Evolutionary conservation across 225 moss, liverwort and hornwort genomes (phyloP), one percentile per base, ranked within the genome.

Genomic region (Bryoerythrophyllum caledonicum): DNA sequence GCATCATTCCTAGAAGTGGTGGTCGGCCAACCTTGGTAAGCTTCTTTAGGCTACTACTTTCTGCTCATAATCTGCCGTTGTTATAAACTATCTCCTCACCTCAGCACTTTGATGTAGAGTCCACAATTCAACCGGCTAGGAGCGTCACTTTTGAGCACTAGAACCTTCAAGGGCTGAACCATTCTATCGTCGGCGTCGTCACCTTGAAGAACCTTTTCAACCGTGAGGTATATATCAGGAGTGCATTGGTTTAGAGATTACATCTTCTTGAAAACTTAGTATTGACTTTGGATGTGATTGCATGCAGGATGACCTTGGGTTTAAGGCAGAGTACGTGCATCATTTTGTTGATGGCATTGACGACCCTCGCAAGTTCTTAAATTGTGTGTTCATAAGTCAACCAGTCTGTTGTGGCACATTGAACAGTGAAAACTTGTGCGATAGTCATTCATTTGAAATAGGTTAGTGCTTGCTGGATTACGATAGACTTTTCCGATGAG

Each of bases 101-200:
- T 51, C 43, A 55, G 6, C 57, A 44, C 43, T 38, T 43, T 27
- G 14, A 37, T 55, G 4, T 71, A 34, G 74, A 86, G 86, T 84
- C 93, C 38, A 88, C 91, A 41, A 88, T 94, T 51, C 89, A 91
- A 81, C 93, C 93, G 34, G 90, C 91, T 26, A 91, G 93, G 34
- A 94, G 93, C 52, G 93, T 94, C 37, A 94, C 93, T 56, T 94
- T 94, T 65, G 91, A 94, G 79, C 93, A 94, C 79, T 90, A 90
- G 20, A 94, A 94, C 61, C 68, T 94, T 6, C 91, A 90, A 75
- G n/a, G 91, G 8, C 69, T 94, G 51, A 94, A 91, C 51, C 90
- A 91, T 17, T 94, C 93, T 70, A 86, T 94, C 46, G 81, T 94
- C 43, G 91, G 93, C 44, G 88, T 86, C 75, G 91, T 94, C 7